phyloP scores from a whole-genome alignment of 768 basidiomycete genomes.

The Trametes coccinea region DNA sequence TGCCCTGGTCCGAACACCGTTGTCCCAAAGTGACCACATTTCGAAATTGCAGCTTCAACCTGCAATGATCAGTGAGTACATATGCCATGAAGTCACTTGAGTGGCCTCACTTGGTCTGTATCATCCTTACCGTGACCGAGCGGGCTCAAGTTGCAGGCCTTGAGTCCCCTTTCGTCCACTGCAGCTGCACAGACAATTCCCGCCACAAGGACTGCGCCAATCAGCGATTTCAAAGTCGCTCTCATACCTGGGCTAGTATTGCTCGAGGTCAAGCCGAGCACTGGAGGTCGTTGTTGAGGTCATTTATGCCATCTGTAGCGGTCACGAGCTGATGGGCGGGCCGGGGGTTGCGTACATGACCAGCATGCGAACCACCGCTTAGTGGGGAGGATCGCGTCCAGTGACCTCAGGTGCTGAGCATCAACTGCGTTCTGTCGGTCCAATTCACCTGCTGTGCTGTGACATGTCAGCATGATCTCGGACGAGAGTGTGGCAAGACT shows the following conservation, averaged over 20 bases:
- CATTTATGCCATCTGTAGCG: neutral
- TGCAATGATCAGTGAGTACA: conserved; percentile 20
- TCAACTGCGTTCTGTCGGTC: neutral
- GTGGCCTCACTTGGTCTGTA: conserved; percentile 26
- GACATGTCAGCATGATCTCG: no score
- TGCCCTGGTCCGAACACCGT: conserved; percentile 46
- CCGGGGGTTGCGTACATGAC: neutral
- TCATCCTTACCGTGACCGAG: conserved; percentile 29
- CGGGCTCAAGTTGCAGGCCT: conserved; percentile 23
- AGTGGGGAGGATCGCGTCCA: neutral
- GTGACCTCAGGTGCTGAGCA: neutral
- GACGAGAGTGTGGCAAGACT: no score
- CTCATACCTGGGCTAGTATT: neutral
- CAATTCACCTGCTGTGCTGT: no score
- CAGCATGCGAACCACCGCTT: neutral
- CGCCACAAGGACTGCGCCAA: neutral
- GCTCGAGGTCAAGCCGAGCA: neutral
- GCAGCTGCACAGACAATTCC: neutral
- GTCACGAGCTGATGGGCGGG: conserved; percentile 12
- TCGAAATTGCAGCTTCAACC: conserved; percentile 50
- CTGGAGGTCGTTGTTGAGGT: neutral
- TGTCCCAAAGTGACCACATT: conserved; percentile 49
- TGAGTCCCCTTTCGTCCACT: neutral
- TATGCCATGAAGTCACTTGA: neutral
- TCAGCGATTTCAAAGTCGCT: neutral